A percentile compares a stretch with the other conserved stretches of the same genome.
Evolutionary conservation across 257 asterid genomes (phyloP).

Genomic region (Apocynum venetum): DNA sequence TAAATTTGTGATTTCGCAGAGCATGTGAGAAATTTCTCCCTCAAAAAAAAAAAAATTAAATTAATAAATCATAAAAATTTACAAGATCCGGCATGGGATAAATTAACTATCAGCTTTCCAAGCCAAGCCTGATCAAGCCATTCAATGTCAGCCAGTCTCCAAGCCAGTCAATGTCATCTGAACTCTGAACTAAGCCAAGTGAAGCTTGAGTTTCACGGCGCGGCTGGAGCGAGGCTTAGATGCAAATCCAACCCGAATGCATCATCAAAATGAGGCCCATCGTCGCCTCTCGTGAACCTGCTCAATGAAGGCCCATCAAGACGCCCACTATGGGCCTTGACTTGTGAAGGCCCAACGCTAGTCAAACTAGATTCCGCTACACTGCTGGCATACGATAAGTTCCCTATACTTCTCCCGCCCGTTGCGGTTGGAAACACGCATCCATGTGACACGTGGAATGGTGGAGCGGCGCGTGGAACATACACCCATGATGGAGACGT

Average conservation of each 20-base stretch:
- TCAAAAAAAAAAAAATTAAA: constrained; percentile 32
- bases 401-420: constrained; percentile 44
- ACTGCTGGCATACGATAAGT: constrained; percentile 40
- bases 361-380: constrained; percentile 50
- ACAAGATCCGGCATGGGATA: constrained; percentile 32
- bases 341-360: constrained; percentile 53
- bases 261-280: constrained; percentile 67
- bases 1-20: constrained; percentile 8
- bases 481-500: constrained; percentile 64
- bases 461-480: constrained; percentile 66
- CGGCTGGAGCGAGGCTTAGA: constrained; percentile 90
- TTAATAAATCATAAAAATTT: constrained; percentile 46
- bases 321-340: constrained; percentile 50
- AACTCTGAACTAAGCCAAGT: constrained; percentile 1
- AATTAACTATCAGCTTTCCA: constrained; percentile 15
- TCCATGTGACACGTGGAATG: constrained; percentile 70
- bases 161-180: neutral
- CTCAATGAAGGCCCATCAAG: constrained; percentile 72
- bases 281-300: constrained; percentile 52
- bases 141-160: constrained; percentile 2
- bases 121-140: constrained; percentile 11
- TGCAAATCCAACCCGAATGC: constrained; percentile 81
- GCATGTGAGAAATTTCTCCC: constrained; percentile 15
- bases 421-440: constrained; percentile 52
- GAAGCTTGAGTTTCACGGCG: constrained; percentile 37